Conservation (phyloP, 352 stramenopile genomes). For the Pythium phragmitis region DNA sequence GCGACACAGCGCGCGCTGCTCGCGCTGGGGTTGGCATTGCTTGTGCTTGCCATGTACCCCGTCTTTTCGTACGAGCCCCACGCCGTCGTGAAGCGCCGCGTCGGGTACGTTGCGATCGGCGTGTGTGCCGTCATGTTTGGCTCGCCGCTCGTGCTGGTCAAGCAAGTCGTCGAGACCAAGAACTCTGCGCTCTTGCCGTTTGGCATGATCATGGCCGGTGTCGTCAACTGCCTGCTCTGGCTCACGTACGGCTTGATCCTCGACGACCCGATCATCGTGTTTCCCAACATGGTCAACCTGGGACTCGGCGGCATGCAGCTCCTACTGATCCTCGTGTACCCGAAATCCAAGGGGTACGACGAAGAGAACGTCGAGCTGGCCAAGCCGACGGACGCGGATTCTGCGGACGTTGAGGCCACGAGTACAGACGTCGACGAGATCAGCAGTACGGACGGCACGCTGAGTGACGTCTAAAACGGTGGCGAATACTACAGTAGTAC, state of each 20-base stretch:
- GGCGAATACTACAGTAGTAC: too few species aligned
- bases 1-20: conserved; percentile 27
- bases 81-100: conserved; percentile 33
- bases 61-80: conserved; percentile 30
- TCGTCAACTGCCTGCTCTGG: conserved; percentile 45
- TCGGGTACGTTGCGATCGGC: conserved; percentile 57
- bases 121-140: conserved; percentile 58
- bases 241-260: conserved; percentile 51
- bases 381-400: background rate
- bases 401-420: background rate
- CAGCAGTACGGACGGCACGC: background rate
- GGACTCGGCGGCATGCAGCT: conserved; percentile 56
- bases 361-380: conserved; percentile 8
- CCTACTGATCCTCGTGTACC: conserved; percentile 38
- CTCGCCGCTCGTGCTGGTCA: conserved; percentile 48
- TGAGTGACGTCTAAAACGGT: background rate
- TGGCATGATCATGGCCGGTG: conserved; percentile 40
- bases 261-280: conserved; percentile 52
- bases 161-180: conserved; percentile 41
- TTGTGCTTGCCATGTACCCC: conserved; percentile 38
- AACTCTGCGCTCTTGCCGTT: conserved; percentile 39
- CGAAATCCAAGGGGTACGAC: conserved; percentile 13
- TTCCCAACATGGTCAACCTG: conserved; percentile 62
- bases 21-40: conserved; percentile 16
- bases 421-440: background rate